Conservation (phyloP, 2,329 filamentous ascomycete species). For the Pseudogymnoascus sp. region DNA sequence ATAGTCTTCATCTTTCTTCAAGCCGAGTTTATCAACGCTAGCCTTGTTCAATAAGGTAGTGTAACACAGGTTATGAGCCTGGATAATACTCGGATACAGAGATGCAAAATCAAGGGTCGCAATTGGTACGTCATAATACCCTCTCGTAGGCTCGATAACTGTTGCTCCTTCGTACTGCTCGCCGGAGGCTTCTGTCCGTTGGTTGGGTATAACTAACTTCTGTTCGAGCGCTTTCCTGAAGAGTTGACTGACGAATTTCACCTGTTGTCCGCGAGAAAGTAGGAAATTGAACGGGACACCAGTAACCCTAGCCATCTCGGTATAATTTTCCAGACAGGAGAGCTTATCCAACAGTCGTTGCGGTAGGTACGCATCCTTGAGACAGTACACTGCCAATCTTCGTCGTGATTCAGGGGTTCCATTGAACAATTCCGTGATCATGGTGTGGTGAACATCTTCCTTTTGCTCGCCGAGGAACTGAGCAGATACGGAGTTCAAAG, state of each 20-base stretch:
- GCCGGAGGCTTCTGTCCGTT: slow-evolving; percentile 61
- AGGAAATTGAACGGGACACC: slow-evolving; percentile 96
- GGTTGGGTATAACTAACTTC: slow-evolving; percentile 86
- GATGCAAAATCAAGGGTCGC: slow-evolving; percentile 98
- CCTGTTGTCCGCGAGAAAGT: slow-evolving; percentile 84
- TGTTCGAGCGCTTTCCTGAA: slow-evolving; percentile 93
- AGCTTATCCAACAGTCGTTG: slow-evolving; percentile 95
- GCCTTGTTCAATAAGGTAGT: slow-evolving; percentile 81
- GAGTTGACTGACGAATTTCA: slow-evolving; percentile 95
- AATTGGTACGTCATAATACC: slow-evolving; percentile 91
- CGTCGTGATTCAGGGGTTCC: slow-evolving; percentile 88
- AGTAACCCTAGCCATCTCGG: slow-evolving; percentile 98
- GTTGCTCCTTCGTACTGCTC: slow-evolving; percentile 97
- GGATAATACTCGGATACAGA: slow-evolving; percentile 96
- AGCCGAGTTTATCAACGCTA: slow-evolving; percentile 64
- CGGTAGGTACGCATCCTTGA: slow-evolving; percentile 95
- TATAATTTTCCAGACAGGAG: slow-evolving; percentile 98
- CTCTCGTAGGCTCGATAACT: slow-evolving; percentile 89
- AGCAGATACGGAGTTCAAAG: slow-evolving; percentile 89
- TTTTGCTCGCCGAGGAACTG: slow-evolving; percentile 97
- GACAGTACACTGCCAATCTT: slow-evolving; percentile 86
- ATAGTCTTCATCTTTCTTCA: slow-evolving; percentile 89
- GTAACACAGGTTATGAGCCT: slow-evolving; percentile 97
- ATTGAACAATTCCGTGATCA: slow-evolving; percentile 98
- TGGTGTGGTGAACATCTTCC: slow-evolving; percentile 96